Conservation (phyloP, 192 early-diverging fungal genomes). For the Coemansia sp. region DNA sequence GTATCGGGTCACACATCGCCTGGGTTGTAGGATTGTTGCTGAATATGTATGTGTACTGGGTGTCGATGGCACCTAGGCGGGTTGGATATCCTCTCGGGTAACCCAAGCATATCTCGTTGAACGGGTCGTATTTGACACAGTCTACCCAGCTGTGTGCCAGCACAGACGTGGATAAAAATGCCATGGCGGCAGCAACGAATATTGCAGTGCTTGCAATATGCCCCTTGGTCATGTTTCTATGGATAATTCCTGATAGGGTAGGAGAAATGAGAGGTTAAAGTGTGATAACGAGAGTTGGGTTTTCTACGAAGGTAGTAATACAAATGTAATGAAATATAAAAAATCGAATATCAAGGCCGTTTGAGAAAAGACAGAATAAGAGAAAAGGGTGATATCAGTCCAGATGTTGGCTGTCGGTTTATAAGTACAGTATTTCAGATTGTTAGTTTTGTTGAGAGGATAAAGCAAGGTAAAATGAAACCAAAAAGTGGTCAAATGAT, state of each 20-base stretch:
- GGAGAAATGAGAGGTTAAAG: neutral
- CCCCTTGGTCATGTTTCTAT: neutral
- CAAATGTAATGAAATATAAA: too few species aligned
- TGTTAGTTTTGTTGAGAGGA: too few species aligned
- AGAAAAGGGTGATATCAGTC: too few species aligned
- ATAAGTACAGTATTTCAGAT: too few species aligned
- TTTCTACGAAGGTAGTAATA: neutral
- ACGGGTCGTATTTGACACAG: conserved; percentile 56
- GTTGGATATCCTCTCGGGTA: conserved; percentile 58
- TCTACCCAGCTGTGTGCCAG: conserved; percentile 64
- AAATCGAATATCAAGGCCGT: too few species aligned
- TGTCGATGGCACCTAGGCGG: too few species aligned
- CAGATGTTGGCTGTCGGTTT: too few species aligned
- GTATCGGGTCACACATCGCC: conserved; percentile 53
- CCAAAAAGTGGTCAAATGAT: too few species aligned
- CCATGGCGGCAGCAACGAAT: neutral
- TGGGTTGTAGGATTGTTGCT: conserved; percentile 23
- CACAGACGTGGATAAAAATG: conserved; percentile 28
- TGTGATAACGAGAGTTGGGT: too few species aligned
- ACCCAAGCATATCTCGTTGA: conserved; percentile 45
- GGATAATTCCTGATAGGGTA: neutral
- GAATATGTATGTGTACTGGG: conserved; percentile 59
- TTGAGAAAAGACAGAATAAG: too few species aligned
- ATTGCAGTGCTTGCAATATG: neutral
- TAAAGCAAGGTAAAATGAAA: too few species aligned